Evolutionary conservation across 1,284 basidiomycete species (phyloP).

Genomic region (Rhizoctonia solani): DNA sequence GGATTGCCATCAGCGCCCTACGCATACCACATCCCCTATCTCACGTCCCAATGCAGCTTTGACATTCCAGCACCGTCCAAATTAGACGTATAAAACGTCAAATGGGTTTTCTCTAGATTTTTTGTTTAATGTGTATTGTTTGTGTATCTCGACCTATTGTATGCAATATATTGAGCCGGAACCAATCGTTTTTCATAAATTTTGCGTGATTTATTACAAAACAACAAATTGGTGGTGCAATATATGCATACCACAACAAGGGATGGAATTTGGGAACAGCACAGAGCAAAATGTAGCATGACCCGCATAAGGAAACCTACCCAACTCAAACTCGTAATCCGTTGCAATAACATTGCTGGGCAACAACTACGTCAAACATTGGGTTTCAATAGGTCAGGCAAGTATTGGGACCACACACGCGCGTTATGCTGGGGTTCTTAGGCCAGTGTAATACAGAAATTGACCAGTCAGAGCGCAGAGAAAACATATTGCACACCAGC

Average conservation of each 20-base stretch:
- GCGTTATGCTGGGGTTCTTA: background rate
- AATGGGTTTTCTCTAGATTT: background rate
- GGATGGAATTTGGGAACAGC: background rate
- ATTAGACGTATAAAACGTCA: background rate
- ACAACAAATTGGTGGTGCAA: background rate
- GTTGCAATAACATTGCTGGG: background rate
- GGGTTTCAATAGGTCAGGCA: background rate
- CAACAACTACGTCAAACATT: background rate
- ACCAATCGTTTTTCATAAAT: background rate
- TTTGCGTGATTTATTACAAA: background rate
- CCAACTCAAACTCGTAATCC: background rate
- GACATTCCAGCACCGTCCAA: background rate
- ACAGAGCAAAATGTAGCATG: background rate
- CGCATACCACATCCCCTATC: background rate
- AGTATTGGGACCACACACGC: background rate
- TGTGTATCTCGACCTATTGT: background rate
- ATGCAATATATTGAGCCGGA: too few relatives aligned
- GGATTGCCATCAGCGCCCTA: background rate
- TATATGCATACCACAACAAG: background rate
- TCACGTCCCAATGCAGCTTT: background rate
- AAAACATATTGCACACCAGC: background rate
- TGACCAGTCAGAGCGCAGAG: background rate
- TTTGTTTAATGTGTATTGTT: background rate
- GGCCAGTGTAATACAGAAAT: background rate
- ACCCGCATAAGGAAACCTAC: background rate